Percentiles rank a stretch among this genome's conserved stretches.
phyloP scores from a whole-genome alignment of 148 eudicot genomes.

The Chenopodium album region DNA sequence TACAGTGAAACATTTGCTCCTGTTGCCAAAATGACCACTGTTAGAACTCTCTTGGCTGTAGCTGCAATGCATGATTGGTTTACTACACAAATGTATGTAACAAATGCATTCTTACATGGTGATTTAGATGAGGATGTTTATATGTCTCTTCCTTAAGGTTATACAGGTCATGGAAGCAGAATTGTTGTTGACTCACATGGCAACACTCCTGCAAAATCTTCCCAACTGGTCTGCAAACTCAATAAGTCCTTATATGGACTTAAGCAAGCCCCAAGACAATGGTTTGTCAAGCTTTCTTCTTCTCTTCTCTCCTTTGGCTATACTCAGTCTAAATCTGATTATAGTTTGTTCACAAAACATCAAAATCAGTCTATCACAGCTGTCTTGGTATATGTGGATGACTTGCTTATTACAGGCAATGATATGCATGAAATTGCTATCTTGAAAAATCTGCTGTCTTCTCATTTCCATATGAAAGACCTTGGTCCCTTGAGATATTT shows the following conservation, averaged over 20 bases:
- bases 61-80: background rate
- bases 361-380: background rate
- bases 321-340: background rate
- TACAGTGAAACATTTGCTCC: no score
- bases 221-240: background rate
- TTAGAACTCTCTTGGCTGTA: background rate
- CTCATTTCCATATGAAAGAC: background rate
- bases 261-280: no score
- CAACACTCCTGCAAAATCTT: no score
- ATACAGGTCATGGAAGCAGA: background rate
- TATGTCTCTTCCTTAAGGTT: background rate
- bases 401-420: background rate
- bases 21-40: background rate
- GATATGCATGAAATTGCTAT: no score
- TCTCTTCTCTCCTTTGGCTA: background rate
- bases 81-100: conserved; percentile 1
- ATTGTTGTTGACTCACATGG: no score
- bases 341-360: background rate
- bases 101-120: background rate
- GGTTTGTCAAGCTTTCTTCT: background rate
- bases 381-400: background rate
- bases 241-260: no score
- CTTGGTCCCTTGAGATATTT: background rate
- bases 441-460: background rate
- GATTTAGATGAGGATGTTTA: background rate